Evolutionary conservation across 148 eudicot species (phyloP).

Genomic region (Silene latifolia): DNA sequence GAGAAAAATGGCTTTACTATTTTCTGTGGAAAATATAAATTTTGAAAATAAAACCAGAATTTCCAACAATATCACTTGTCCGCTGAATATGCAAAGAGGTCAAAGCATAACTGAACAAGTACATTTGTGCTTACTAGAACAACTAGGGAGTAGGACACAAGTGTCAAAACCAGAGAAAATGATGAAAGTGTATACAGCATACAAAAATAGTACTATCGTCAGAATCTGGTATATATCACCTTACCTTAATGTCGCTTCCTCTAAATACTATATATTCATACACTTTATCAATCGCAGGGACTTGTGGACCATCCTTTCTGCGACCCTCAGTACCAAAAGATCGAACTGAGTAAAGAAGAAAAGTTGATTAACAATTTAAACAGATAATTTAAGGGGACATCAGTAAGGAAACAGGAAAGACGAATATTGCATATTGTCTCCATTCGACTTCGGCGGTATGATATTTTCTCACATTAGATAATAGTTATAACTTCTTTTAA

Average conservation of each 20-base stretch:
- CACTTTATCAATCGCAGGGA: slow-evolving; percentile 47
- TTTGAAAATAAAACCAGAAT: neutral
- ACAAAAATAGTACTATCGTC: neutral
- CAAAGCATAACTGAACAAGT: neutral
- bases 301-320: slow-evolving; percentile 50
- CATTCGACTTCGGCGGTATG: too few relatives aligned
- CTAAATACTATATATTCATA: slow-evolving; percentile 60
- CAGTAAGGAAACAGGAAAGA: too few relatives aligned
- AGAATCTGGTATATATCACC: neutral
- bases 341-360: slow-evolving; percentile 36
- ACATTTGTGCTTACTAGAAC: neutral
- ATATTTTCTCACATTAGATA: neutral
- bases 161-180: neutral
- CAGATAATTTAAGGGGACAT: neutral
- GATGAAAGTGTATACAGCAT: neutral
- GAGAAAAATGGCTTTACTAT: neutral
- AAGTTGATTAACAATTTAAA: neutral
- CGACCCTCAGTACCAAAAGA: slow-evolving; percentile 70
- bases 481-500: too few relatives aligned
- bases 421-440: too few relatives aligned
- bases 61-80: neutral
- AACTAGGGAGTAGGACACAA: neutral
- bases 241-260: slow-evolving; percentile 70
- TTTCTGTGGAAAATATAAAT: neutral
- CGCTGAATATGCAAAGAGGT: neutral